phyloP scores from a whole-genome alignment of 495 filamentous ascomycete species.

The Podospora anserina region DNA sequence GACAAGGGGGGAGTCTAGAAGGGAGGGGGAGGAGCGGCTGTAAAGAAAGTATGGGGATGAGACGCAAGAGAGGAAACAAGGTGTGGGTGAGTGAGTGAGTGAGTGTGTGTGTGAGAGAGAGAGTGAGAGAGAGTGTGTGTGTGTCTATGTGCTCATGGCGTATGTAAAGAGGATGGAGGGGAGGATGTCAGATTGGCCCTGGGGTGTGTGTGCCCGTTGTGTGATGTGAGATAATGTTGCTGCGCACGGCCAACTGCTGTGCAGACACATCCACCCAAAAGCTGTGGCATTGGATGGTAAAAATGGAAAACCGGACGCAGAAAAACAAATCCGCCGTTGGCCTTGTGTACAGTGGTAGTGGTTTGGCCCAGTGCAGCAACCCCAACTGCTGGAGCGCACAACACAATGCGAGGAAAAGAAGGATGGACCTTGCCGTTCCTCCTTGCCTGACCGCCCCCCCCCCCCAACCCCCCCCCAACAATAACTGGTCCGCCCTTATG shows the following conservation, averaged over 20 bases:
- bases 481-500: too few species aligned
- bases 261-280: not conserved
- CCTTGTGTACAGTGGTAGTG: not conserved
- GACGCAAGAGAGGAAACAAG: not conserved
- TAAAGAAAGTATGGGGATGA: not conserved
- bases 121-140: not conserved
- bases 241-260: not conserved
- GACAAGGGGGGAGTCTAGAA: not conserved
- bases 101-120: not conserved
- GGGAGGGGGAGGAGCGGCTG: not conserved
- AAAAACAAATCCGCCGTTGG: not conserved
- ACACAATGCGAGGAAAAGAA: not conserved
- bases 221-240: not conserved
- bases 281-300: not conserved
- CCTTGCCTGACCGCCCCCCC: constrained; percentile 12
- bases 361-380: constrained; percentile 1
- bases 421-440: constrained; percentile 13
- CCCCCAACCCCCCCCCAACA: too few species aligned
- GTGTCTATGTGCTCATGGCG: not conserved
- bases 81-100: not conserved
- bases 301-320: not conserved
- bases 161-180: not conserved
- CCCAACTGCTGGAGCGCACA: not conserved
- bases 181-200: not conserved
- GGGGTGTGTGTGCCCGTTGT: not conserved